Percentiles rank a stretch among this genome's conserved stretches.
phyloP scores from a whole-genome alignment of 2,329 filamentous ascomycete species.

The Sarocladiaceae sp. region DNA sequence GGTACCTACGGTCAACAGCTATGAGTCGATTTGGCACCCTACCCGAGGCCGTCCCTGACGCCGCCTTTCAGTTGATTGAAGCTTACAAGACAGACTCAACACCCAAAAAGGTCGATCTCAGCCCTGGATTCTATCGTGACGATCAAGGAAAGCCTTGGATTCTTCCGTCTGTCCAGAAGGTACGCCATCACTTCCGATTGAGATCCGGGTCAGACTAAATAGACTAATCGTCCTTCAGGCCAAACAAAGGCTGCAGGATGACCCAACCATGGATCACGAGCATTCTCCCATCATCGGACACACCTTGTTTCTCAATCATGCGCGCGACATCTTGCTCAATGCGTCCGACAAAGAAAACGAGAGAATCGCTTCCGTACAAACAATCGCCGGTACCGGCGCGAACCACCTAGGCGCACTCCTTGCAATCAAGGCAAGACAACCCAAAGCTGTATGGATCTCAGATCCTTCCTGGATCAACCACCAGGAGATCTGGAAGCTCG shows the following conservation, averaged over 20 bases:
- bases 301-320: conserved; percentile 26
- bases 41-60: too few relatives aligned
- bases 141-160: conserved; percentile 33
- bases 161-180: conserved; percentile 29
- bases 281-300: conserved; percentile 32
- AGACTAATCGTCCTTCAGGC: conserved; percentile 49
- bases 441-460: conserved; percentile 29
- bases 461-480: conserved; percentile 40
- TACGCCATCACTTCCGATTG: neutral
- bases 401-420: conserved; percentile 29
- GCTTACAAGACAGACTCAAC: conserved; percentile 24
- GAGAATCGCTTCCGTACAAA: conserved; percentile 32
- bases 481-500: conserved; percentile 27
- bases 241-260: conserved; percentile 13
- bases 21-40: too few relatives aligned
- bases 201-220: too few relatives aligned
- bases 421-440: conserved; percentile 21
- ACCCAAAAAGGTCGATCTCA: conserved; percentile 33
- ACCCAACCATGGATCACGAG: conserved; percentile 25
- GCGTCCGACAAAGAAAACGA: conserved; percentile 21
- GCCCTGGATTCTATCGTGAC: conserved; percentile 33
- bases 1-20: too few relatives aligned
- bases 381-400: conserved; percentile 37
- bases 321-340: conserved; percentile 26
- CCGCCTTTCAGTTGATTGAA: neutral